phyloP scores from a whole-genome alignment of 2,329 filamentous ascomycete species.

The Lachnellula willkommii region DNA sequence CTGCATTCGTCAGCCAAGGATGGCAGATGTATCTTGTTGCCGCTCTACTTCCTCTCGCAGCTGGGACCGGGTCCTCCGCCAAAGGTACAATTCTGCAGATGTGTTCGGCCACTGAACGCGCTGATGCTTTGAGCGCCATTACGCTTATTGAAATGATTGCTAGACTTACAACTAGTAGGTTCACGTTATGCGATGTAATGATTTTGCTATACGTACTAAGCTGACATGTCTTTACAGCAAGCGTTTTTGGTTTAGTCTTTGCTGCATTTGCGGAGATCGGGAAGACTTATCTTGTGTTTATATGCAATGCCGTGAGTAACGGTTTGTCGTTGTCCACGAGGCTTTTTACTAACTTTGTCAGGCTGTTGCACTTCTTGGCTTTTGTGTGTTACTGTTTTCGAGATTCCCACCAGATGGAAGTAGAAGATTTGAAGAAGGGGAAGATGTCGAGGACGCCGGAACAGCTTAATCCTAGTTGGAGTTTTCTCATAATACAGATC shows the following conservation, averaged over 20 bases:
- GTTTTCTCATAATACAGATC: too few species aligned
- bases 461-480: too few species aligned
- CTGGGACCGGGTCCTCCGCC: slow-evolving; percentile 62
- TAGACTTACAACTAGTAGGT: slow-evolving; percentile 43
- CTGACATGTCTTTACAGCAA: slow-evolving; percentile 37
- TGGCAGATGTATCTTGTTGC: slow-evolving; percentile 68
- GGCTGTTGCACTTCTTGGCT: slow-evolving; percentile 51
- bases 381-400: slow-evolving; percentile 40
- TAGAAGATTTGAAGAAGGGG: slow-evolving; percentile 4
- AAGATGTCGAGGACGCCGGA: not conserved
- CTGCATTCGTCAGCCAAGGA: slow-evolving; percentile 54
- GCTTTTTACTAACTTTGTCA: slow-evolving; percentile 18
- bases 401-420: slow-evolving; percentile 42
- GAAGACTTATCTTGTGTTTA: slow-evolving; percentile 58
- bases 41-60: slow-evolving; percentile 60
- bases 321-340: not conserved
- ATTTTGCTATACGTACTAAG: too few species aligned
- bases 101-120: slow-evolving; percentile 55
- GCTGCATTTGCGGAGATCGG: slow-evolving; percentile 56
- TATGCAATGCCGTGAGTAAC: slow-evolving; percentile 55
- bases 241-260: slow-evolving; percentile 63
- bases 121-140: slow-evolving; percentile 63
- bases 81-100: slow-evolving; percentile 71
- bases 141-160: slow-evolving; percentile 67
- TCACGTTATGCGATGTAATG: not conserved